Percentiles rank a stretch among this genome's conserved stretches.
Conservation (phyloP, 108 stramenopile species). For the Fragilaria crotonensis region DNA sequence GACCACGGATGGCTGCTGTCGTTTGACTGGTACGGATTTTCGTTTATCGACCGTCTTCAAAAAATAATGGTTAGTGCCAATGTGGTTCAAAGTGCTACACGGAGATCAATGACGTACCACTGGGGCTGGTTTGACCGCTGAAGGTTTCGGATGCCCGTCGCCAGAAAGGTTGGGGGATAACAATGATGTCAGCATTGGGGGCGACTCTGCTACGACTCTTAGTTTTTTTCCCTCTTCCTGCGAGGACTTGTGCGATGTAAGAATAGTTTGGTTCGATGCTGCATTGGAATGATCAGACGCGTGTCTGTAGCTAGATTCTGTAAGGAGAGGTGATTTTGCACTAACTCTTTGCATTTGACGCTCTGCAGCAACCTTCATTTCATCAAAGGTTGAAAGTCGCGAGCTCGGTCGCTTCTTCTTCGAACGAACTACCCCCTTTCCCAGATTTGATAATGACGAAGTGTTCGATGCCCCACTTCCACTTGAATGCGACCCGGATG, state of each 20-base stretch:
- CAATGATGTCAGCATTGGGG: not conserved
- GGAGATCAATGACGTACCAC: not conserved
- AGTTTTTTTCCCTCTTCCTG: not conserved
- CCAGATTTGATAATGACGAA: slow-evolving; percentile 3
- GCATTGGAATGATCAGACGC: not conserved
- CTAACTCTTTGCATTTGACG: slow-evolving; percentile 36
- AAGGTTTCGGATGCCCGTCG: not conserved
- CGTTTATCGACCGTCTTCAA: slow-evolving; percentile 23
- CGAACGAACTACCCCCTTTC: slow-evolving; percentile 14
- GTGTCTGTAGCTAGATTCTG: not conserved
- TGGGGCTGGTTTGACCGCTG: not conserved
- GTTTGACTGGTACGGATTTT: slow-evolving; percentile 41
- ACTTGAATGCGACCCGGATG: not conserved
- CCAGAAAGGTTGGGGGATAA: too few relatives aligned
- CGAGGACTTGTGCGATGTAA: slow-evolving; percentile 4
- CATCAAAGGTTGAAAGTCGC: slow-evolving; percentile 16
- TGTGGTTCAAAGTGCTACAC: not conserved
- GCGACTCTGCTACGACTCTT: not conserved
- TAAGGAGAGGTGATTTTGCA: not conserved
- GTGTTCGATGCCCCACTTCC: not conserved
- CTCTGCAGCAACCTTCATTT: slow-evolving; percentile 27
- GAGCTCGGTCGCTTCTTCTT: slow-evolving; percentile 6
- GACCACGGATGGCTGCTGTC: slow-evolving; percentile 25
- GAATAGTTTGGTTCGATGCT: not conserved
- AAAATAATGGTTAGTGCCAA: not conserved